These are phyloP conservation scores for Trametes cinnabarina DNA, from an alignment of 768 basidiomycete genomes.

Conservation along the genomic window DNA sequence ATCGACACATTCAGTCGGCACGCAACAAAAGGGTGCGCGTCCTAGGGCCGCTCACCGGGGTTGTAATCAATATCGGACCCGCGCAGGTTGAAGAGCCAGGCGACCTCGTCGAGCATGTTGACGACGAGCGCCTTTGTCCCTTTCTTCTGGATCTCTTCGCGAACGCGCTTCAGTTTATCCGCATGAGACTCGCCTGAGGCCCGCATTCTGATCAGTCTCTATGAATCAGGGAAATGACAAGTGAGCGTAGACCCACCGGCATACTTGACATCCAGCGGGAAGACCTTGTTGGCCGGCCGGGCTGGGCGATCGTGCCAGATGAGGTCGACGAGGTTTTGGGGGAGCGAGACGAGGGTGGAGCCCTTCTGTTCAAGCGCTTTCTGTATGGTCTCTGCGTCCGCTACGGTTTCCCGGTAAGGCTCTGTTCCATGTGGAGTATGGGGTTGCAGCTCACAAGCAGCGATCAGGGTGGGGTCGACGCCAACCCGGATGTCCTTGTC, in stretches of 20 bases:
- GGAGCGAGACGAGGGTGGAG: conserved; percentile 67
- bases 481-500: conserved; percentile 65
- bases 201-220: neutral
- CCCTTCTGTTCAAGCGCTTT: conserved; percentile 51
- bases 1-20: too few relatives aligned
- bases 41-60: conserved; percentile 58
- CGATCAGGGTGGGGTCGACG: conserved; percentile 76
- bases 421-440: neutral
- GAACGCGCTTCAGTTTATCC: conserved; percentile 66
- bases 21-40: too few relatives aligned
- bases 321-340: conserved; percentile 71
- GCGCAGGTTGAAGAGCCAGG: conserved; percentile 91
- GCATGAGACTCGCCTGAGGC: conserved; percentile 52
- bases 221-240: neutral
- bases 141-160: conserved; percentile 63
- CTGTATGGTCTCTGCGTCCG: conserved; percentile 61
- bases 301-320: conserved; percentile 74
- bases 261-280: conserved; percentile 71
- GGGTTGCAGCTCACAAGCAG: conserved; percentile 45
- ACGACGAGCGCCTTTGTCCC: conserved; percentile 74
- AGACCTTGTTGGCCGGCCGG: conserved; percentile 64
- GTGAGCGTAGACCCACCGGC: conserved; percentile 46
- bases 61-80: conserved; percentile 92
- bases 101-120: conserved; percentile 90
- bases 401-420: too few relatives aligned